These are phyloP conservation scores for Arabidopsis lyrata DNA, from an alignment of 441 rosid species.

Conservation along the genomic window DNA sequence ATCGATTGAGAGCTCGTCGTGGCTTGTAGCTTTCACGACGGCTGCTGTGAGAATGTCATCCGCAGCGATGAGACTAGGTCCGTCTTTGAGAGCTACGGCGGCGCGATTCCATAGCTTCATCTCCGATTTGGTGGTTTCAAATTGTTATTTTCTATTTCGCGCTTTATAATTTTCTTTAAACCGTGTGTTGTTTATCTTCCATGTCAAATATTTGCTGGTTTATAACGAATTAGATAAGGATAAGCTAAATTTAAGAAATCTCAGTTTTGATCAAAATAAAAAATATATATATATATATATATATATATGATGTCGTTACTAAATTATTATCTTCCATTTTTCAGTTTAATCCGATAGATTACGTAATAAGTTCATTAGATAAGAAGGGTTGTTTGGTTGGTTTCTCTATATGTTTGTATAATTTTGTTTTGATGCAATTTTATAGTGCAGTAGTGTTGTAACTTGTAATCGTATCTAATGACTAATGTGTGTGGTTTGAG, in stretches of 20 bases:
- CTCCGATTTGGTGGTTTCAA: background rate
- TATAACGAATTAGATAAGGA: constrained; percentile 7
- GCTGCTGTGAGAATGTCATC: constrained; percentile 67
- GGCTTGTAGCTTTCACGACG: constrained; percentile 77
- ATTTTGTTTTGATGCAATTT: background rate
- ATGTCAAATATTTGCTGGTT: background rate
- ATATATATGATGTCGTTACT: background rate
- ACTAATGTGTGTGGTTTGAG: background rate
- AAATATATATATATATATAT: background rate
- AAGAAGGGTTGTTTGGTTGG: background rate
- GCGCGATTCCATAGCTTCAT: constrained; percentile 75
- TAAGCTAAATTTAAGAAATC: constrained; percentile 27
- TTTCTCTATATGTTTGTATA: background rate
- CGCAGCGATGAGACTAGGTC: constrained; percentile 52
- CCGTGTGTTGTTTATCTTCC: no score
- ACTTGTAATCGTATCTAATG: background rate
- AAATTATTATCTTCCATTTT: constrained; percentile 9
- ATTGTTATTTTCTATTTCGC: background rate
- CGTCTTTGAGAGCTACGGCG: constrained; percentile 71
- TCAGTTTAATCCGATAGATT: background rate
- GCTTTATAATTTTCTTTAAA: background rate
- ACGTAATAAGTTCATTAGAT: background rate
- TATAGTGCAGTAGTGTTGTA: background rate
- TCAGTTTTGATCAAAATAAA: background rate
- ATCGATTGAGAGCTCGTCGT: constrained; percentile 62